Evolutionary conservation across 139 green algal genomes (phyloP).

Genomic region (Haematococcus sp.): DNA sequence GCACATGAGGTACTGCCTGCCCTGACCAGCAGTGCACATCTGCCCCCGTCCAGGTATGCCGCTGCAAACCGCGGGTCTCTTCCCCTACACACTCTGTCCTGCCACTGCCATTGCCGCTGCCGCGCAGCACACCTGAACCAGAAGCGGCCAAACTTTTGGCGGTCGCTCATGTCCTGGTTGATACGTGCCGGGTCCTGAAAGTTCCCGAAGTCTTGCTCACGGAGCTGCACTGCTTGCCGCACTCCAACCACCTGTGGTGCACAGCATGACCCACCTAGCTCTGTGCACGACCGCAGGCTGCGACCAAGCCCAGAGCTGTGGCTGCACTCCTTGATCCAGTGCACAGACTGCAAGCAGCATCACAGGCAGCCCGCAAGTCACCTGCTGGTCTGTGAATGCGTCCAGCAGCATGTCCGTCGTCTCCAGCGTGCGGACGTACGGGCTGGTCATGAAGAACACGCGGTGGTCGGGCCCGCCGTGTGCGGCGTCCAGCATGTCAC

Average conservation of each 20-base stretch:
- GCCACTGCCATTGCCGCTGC: no score
- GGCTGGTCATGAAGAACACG: slow-evolving; percentile 9
- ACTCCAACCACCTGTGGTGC: slow-evolving; percentile 8
- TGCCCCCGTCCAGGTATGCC: no score
- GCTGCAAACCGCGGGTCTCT: no score
- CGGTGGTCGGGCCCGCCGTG: neutral
- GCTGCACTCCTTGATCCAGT: no score
- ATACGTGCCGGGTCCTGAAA: slow-evolving; percentile 5
- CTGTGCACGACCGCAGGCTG: no score
- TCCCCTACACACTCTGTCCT: no score
- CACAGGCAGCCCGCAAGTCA: no score
- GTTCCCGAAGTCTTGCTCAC: slow-evolving; percentile 33
- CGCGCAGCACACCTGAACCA: neutral
- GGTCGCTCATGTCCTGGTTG: slow-evolving; percentile 1
- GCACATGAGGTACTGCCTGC: neutral
- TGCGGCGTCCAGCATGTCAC: neutral
- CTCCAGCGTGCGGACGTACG: slow-evolving; percentile 17
- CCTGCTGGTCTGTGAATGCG: slow-evolving; percentile 11
- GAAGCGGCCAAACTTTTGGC: slow-evolving; percentile 9
- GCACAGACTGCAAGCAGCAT: no score
- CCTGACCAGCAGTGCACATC: no score
- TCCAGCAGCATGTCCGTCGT: slow-evolving; percentile 23
- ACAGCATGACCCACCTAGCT: no score
- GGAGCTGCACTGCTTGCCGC: slow-evolving; percentile 23
- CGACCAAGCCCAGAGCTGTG: no score